Conservation (phyloP, 345 rosid genomes). For the Salix brachista region DNA sequence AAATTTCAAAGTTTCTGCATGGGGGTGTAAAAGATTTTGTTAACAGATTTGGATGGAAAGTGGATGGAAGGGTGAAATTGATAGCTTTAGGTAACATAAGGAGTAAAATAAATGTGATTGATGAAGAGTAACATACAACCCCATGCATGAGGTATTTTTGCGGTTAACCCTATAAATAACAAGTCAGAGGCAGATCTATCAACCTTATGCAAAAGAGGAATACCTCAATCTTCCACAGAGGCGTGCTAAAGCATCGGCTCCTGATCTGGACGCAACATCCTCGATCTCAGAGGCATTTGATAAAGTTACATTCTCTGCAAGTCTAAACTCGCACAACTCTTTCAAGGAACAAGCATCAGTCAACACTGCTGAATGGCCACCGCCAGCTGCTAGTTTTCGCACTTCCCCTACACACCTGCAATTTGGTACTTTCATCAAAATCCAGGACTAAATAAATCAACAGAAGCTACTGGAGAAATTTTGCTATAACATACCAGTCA, state of each 20-base stretch:
- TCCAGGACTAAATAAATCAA: constrained; percentile 4
- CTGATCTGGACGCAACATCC: constrained; percentile 77
- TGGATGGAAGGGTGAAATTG: no score
- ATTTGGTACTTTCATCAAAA: constrained; percentile 7
- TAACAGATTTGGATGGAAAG: no score
- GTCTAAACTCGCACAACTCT: constrained; percentile 86
- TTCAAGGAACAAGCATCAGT: constrained; percentile 93
- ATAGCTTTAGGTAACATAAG: no score
- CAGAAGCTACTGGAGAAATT: constrained; percentile 11
- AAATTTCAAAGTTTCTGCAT: no score
- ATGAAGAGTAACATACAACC: no score
- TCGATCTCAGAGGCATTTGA: constrained; percentile 71
- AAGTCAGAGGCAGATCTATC: background rate
- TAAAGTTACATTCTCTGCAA: constrained; percentile 66
- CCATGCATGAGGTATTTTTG: no score
- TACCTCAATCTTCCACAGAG: constrained; percentile 89
- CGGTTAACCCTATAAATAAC: background rate
- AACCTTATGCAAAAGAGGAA: background rate
- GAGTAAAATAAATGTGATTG: no score
- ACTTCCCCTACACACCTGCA: constrained; percentile 93
- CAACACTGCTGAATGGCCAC: constrained; percentile 95
- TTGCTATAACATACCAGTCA: constrained; percentile 62
- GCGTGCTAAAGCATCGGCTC: constrained; percentile 89
- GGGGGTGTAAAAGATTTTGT: no score
- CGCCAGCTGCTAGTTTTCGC: constrained; percentile 91